phyloP scores from a whole-genome alignment of 139 green algal genomes.

The Picochlorum costavermella region DNA sequence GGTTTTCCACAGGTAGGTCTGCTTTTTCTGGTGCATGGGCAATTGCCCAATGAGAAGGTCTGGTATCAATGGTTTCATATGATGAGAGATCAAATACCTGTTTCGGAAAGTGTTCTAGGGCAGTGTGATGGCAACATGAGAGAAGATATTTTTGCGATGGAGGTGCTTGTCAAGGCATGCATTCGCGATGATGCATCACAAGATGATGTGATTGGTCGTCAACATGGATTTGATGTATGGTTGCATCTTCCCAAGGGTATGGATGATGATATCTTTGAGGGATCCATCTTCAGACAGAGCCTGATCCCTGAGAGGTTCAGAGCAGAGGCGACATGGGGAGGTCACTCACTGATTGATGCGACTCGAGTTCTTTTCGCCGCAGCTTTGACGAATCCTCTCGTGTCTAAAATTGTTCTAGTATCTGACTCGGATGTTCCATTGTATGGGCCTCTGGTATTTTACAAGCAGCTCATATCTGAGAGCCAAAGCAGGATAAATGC shows the following conservation, averaged over 20 bases:
- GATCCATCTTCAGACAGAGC: background rate
- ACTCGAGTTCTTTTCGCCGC: constrained; percentile 17
- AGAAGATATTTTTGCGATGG: background rate
- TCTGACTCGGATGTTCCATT: constrained; percentile 11
- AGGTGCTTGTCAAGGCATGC: background rate
- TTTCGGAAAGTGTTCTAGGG: background rate
- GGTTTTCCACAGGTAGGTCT: constrained; percentile 21
- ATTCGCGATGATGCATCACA: too few species aligned
- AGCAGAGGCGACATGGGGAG: constrained; percentile 13
- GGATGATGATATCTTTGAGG: constrained; percentile 1
- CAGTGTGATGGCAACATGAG: constrained; percentile 1
- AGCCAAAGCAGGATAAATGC: constrained; percentile 8
- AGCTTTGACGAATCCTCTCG: constrained; percentile 18
- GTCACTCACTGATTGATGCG: constrained; percentile 10
- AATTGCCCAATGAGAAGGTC: constrained; percentile 18
- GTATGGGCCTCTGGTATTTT: constrained; percentile 2
- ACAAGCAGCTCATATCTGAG: constrained; percentile 6
- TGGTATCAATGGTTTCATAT: constrained; percentile 6
- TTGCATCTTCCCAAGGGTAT: constrained; percentile 8
- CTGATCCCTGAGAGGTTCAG: background rate
- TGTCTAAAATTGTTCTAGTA: constrained; percentile 19
- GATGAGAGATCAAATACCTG: background rate
- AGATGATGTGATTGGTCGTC: background rate
- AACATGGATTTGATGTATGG: constrained; percentile 23
- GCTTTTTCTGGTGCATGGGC: constrained; percentile 22